phyloP scores from a whole-genome alignment of 2,329 filamentous ascomycete genomes.

The Epichloe festucae region DNA sequence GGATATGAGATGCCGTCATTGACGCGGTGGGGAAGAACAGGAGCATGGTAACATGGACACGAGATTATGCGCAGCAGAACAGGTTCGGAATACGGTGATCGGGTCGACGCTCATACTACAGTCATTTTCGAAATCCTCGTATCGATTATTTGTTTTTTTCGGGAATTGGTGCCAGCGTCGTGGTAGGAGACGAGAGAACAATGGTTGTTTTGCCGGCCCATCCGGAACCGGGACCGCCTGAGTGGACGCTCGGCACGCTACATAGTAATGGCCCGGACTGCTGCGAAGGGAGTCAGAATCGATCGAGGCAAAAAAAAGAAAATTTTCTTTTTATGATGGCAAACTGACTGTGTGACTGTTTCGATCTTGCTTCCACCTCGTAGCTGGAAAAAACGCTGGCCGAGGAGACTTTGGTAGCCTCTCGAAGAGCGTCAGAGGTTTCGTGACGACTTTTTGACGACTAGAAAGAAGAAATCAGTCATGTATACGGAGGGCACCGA shows the following conservation, averaged over 20 bases:
- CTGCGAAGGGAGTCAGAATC: background rate
- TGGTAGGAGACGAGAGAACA: background rate
- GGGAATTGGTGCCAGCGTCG: background rate
- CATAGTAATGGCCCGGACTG: background rate
- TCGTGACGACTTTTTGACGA: background rate
- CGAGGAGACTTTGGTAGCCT: background rate
- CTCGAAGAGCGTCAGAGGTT: background rate
- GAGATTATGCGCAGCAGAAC: too few species aligned
- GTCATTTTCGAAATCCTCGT: background rate
- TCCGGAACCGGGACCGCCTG: background rate
- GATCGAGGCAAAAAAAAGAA: too few species aligned
- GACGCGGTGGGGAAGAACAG: background rate
- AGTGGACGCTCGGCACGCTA: constrained; percentile 1
- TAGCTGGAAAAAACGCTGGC: background rate
- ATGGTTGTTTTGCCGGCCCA: background rate
- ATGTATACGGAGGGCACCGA: too few species aligned
- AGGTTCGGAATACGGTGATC: background rate
- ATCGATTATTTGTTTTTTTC: background rate
- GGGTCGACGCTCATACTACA: too few species aligned
- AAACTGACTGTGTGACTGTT: background rate
- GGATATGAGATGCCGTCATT: background rate
- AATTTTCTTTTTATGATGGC: too few species aligned
- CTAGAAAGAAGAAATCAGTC: background rate
- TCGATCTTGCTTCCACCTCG: background rate
- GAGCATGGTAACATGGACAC: background rate